Evolutionary conservation across 2,329 filamentous ascomycete genomes (phyloP).

Genomic region (Teratosphaeria gauchensis): DNA sequence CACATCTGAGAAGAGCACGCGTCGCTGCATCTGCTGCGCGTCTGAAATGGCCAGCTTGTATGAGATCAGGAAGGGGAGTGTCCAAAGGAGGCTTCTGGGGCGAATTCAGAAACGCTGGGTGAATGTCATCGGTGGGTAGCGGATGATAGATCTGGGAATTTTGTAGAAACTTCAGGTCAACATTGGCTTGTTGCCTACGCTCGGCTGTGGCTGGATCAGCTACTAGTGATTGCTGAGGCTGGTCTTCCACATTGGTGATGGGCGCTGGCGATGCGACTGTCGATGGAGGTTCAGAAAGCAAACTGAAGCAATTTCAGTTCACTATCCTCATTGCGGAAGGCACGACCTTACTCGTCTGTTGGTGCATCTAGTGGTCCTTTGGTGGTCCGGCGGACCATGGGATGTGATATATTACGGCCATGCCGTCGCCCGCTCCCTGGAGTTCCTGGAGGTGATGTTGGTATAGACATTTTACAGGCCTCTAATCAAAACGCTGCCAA

Average conservation of each 20-base stretch:
- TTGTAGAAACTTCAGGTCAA: constrained; percentile 73
- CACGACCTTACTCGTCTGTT: constrained; percentile 54
- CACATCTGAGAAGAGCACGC: constrained; percentile 31
- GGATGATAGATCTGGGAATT: constrained; percentile 76
- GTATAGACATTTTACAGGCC: constrained; percentile 12
- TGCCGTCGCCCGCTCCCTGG: constrained; percentile 19
- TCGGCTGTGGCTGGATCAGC: constrained; percentile 7
- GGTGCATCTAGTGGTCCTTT: constrained; percentile 62
- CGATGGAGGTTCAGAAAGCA: constrained; percentile 13
- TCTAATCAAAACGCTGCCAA: too few species aligned
- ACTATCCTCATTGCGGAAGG: neutral
- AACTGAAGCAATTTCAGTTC: constrained; percentile 17
- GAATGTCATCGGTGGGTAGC: constrained; percentile 54
- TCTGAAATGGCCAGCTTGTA: constrained; percentile 68
- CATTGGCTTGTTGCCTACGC: constrained; percentile 23
- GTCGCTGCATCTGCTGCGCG: constrained; percentile 38
- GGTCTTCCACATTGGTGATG: constrained; percentile 1
- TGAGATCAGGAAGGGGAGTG: constrained; percentile 57
- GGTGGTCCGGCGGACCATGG: constrained; percentile 56
- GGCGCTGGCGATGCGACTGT: neutral
- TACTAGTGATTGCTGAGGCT: constrained; percentile 3
- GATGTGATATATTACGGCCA: constrained; percentile 22
- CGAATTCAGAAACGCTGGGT: constrained; percentile 59
- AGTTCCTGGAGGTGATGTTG: constrained; percentile 14
- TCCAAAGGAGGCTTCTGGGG: constrained; percentile 53